Evolutionary conservation across 1,284 basidiomycete genomes (phyloP).

Genomic region (Stygiomarasmius scandens): DNA sequence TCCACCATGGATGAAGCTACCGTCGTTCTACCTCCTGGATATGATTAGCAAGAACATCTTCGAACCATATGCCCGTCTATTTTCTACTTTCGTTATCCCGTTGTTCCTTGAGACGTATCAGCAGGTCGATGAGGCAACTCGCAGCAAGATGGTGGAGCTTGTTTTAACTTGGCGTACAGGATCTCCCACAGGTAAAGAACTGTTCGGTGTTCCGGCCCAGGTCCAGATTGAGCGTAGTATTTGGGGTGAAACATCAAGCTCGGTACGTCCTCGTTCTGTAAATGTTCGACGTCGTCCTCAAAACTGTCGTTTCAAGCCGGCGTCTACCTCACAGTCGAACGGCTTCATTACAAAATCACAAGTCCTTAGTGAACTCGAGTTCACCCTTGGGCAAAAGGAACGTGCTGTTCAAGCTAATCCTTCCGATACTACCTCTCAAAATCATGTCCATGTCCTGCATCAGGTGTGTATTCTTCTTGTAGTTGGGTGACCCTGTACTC

Average conservation of each 20-base stretch:
- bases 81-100: constrained; percentile 74
- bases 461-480: constrained; percentile 55
- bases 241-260: constrained; percentile 59
- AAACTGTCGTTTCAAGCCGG: constrained; percentile 16
- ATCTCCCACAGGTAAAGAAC: constrained; percentile 74
- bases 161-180: constrained; percentile 90
- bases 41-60: constrained; percentile 96
- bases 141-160: constrained; percentile 96
- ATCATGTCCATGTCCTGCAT: constrained; percentile 70
- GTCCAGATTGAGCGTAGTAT: constrained; percentile 76
- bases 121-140: constrained; percentile 80
- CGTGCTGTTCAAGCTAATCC: constrained; percentile 66
- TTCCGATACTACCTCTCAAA: constrained; percentile 62
- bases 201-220: constrained; percentile 80
- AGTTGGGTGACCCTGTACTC: constrained; percentile 13
- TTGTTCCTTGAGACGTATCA: constrained; percentile 86
- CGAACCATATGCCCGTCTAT: constrained; percentile 84
- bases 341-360: constrained; percentile 67
- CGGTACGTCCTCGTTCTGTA: constrained; percentile 33
- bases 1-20: constrained; percentile 90
- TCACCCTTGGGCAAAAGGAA: constrained; percentile 76
- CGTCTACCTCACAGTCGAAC: constrained; percentile 31
- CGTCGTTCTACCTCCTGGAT: constrained; percentile 93
- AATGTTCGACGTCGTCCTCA: constrained; percentile 1
- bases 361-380: constrained; percentile 80